Base-by-base conservation (phyloP, 345 rosid species). In the Nephelium lappaceum region DNA sequence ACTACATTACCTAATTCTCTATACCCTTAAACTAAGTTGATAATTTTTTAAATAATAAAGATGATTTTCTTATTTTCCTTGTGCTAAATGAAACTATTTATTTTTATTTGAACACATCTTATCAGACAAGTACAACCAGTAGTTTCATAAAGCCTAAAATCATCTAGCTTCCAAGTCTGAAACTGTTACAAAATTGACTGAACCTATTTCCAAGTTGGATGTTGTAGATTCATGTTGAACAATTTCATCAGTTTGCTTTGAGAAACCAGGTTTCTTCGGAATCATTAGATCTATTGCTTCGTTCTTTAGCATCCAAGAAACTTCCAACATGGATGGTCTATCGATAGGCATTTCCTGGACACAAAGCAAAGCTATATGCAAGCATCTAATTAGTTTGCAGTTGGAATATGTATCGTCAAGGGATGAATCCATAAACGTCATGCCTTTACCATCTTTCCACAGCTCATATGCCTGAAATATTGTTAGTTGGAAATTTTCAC, bases 271-370 rank as follows among this genome's bases (percentile, higher is more conserved):
- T 53, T 11, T 57, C 71, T 77, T 82, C 8, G 60, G 60, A 53
- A 11, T 53, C 63, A 49, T 76, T 24, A 85, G 53, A 2, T 0
- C 12, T 9, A 39, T 10, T 27, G 71, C 31, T 65, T 77, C 82
- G 19, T 77, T 70, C 25, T 53, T 82, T 0, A 80, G 87, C 81
- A 77, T 77, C 0, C 45, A 64, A 24, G 23, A 82, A 25, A 85
- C 79, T 69, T 82, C 80, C 70, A 85, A 36, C 83, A 82, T 80
- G 14, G 85, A 68, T 3, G 85, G 87, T 9, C 85, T 77, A 43
- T 82, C 83, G 1, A 8, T 24, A 0, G 85, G 36, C 36, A 31
- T 31, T 31, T 31, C 36, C 3, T 31, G 36, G 36, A 31, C 36
- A 31, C 36, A 31, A 73, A 31, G 61, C 24, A 67, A 71, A 16